Percentiles rank a stretch among this genome's conserved stretches.
Evolutionary conservation across 2,329 filamentous ascomycete species (phyloP).

Genomic region (Penicillium sp.): DNA sequence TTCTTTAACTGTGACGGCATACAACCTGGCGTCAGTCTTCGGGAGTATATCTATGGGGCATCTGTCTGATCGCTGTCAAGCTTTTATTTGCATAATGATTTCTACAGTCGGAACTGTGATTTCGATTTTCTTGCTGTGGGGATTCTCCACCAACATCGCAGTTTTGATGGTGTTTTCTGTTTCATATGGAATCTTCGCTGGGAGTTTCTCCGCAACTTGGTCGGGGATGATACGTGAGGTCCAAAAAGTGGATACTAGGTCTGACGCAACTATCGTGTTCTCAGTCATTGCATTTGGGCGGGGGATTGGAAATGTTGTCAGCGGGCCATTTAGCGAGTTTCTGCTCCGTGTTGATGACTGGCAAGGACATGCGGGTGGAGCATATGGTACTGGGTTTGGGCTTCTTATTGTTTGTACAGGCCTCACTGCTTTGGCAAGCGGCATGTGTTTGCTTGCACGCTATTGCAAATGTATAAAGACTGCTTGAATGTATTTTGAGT

Average conservation of each 20-base stretch:
- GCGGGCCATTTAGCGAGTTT: conserved; percentile 53
- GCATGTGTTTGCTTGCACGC: conserved; percentile 25
- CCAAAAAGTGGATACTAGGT: conserved; percentile 31
- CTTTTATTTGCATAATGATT: conserved; percentile 42
- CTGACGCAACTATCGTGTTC: conserved; percentile 52
- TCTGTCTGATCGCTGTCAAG: conserved; percentile 44
- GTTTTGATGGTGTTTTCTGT: conserved; percentile 44
- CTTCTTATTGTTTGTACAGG: conserved; percentile 32
- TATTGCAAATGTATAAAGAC: conserved; percentile 16
- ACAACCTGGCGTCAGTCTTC: conserved; percentile 34
- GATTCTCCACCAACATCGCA: conserved; percentile 44
- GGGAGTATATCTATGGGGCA: conserved; percentile 37
- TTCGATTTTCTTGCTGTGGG: conserved; percentile 50
- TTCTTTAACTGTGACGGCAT: conserved; percentile 32
- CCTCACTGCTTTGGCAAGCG: conserved; percentile 25
- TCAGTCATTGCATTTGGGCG: conserved; percentile 50
- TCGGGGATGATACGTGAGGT: conserved; percentile 48
- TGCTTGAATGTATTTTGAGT: background rate
- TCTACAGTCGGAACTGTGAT: conserved; percentile 43
- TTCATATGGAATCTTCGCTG: conserved; percentile 48
- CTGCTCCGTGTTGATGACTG: conserved; percentile 22
- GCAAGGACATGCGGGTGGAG: conserved; percentile 15
- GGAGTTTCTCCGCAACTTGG: conserved; percentile 47
- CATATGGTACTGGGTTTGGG: conserved; percentile 31
- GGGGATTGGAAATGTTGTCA: conserved; percentile 53